phyloP scores from a whole-genome alignment of 495 filamentous ascomycete genomes.

The Penicillium roqueforti region DNA sequence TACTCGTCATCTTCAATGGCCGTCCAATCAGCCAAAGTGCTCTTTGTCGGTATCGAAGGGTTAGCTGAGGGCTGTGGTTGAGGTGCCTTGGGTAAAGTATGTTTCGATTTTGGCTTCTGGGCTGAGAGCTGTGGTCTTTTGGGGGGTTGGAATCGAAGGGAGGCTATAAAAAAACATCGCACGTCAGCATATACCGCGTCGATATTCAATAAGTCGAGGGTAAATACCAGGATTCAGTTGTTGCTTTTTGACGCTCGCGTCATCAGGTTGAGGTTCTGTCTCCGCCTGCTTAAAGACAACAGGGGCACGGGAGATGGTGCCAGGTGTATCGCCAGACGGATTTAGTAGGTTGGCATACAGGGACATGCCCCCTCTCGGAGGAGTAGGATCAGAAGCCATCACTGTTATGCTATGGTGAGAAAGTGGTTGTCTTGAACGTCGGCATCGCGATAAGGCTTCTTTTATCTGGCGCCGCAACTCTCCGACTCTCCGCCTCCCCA shows the following conservation, averaged over 20 bases:
- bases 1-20: constrained; percentile 72
- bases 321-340: constrained; percentile 47
- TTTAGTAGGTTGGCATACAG: constrained; percentile 65
- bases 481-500: neutral
- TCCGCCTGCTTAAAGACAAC: constrained; percentile 67
- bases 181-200: constrained; percentile 44
- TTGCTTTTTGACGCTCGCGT: constrained; percentile 63
- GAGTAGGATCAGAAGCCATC: constrained; percentile 38
- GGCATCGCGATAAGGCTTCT: neutral
- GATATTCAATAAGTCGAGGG: constrained; percentile 19
- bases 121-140: constrained; percentile 66
- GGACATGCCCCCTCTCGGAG: constrained; percentile 34
- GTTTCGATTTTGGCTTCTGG: constrained; percentile 67
- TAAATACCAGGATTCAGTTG: constrained; percentile 69
- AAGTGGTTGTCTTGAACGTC: neutral
- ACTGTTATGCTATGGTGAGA: neutral
- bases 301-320: constrained; percentile 71
- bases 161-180: constrained; percentile 46
- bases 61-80: constrained; percentile 21
- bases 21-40: constrained; percentile 80
- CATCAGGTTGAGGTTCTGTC: constrained; percentile 47
- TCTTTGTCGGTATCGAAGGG: constrained; percentile 44
- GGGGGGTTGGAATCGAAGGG: constrained; percentile 84
- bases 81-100: constrained; percentile 39
- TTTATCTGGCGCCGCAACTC: neutral